phyloP scores from a whole-genome alignment of 371 early-diverging fungal species.

The Mucor mucedo region DNA sequence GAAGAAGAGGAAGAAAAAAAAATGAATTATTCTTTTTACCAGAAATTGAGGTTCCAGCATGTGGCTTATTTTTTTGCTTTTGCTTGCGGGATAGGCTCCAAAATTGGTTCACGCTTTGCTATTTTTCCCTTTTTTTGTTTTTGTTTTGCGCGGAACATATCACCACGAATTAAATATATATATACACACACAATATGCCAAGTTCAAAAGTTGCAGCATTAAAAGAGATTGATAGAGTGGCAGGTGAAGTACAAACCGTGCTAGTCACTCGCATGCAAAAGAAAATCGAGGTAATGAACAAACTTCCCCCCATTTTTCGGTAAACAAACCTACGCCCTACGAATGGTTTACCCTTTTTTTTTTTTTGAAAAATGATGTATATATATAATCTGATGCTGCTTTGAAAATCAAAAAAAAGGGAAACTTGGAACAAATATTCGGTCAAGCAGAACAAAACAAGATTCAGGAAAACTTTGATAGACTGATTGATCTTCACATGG shows the following conservation, averaged over 20 bases:
- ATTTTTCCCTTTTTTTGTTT: not conserved
- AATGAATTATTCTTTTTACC: too few species aligned
- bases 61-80: too few species aligned
- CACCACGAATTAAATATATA: not conserved
- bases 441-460: slow-evolving; percentile 18
- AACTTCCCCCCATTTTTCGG: not conserved
- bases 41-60: too few species aligned
- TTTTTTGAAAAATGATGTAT: too few species aligned
- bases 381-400: not conserved
- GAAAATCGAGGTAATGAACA: slow-evolving; percentile 10
- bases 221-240: slow-evolving; percentile 12
- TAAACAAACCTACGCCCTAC: too few species aligned
- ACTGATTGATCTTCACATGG: slow-evolving; percentile 38
- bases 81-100: too few species aligned
- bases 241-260: slow-evolving; percentile 12
- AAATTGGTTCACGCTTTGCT: too few species aligned
- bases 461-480: slow-evolving; percentile 24
- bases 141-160: not conserved
- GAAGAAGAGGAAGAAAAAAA: too few species aligned
- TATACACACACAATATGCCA: not conserved
- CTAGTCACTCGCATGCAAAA: slow-evolving; percentile 17
- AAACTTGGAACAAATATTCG: slow-evolving; percentile 22
- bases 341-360: too few species aligned
- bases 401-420: slow-evolving; percentile 22
- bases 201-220: slow-evolving; percentile 5